Evolutionary conservation across 306 rosid genomes (phyloP), one percentile per base, ranked within the genome.

Genomic region (Cicer pinnatifidum): DNA sequence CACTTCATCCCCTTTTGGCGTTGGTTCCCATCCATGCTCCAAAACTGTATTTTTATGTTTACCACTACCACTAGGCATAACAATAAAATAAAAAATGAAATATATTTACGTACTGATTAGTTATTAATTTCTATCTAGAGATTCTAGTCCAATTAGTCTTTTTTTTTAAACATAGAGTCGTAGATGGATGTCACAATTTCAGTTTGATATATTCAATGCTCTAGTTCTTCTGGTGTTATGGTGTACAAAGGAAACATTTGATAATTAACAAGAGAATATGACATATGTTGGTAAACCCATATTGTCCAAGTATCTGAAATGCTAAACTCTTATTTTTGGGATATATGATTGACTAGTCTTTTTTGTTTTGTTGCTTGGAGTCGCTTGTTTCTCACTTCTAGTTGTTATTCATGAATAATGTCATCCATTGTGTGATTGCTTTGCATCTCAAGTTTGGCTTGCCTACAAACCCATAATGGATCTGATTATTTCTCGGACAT

Each of bases 361-460:
- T 47, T 37, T 47, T 37, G 43, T 37, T 59, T 19, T 75, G 64
- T n/a, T 8, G 47, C 68, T 50, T 7, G 51, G 51, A 1, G 23
- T 52, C 59, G 46, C 54, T 10, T 23, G 71, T 64, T 54, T 66
- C 69, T 37, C 61, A 65, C 66, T 73, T 63, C 40, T 70, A 13
- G 56, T 70, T 43, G 17, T 28, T 54, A 40, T 69, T 56, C 8
- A 16, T 66, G 50, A 67, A 58, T 17, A 57, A 35, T 46, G 52
- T 58, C n/a, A 12, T 39, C 5, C 15, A 71, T 64, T 11, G 6
- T 71, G 17, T 52, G 67, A 16, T 71, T 48, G 28, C 73, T 17
- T 47, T 51, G 62, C 33, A 52, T 73, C 13, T 40, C 48, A 39
- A 50, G 8, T 11, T 58, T 59, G 38, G 56, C 41, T 44, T 44